Evolutionary conservation across 331 rosid genomes (phyloP).

Genomic region (Ulmus americana): DNA sequence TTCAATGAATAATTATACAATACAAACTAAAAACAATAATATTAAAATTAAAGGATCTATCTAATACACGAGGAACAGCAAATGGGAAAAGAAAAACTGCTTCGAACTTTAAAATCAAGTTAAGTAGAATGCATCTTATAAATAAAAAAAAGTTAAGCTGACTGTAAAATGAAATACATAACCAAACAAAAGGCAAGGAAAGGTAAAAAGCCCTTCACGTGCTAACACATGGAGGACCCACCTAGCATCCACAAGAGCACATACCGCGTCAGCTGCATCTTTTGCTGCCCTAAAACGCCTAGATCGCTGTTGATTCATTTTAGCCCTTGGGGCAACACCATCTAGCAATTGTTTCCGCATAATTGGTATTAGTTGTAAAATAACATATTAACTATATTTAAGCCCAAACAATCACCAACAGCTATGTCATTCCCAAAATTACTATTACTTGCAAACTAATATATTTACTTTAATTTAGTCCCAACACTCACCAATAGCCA

Average conservation of each 20-base stretch:
- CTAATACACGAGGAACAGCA: background rate
- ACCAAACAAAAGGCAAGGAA: background rate
- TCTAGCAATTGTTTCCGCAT: slow-evolving; percentile 39
- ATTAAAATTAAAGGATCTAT: background rate
- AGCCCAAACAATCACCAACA: slow-evolving; percentile 60
- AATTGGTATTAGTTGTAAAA: slow-evolving; percentile 13
- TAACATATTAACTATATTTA: background rate
- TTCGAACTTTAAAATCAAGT: background rate
- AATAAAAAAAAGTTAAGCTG: background rate
- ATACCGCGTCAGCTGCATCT: slow-evolving; percentile 87
- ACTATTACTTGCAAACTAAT: background rate
- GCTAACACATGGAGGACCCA: slow-evolving; percentile 24
- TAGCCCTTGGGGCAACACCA: slow-evolving; percentile 99
- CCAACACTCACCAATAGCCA: slow-evolving; percentile 88
- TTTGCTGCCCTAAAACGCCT: slow-evolving; percentile 93
- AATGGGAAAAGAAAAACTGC: background rate
- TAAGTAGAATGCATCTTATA: background rate
- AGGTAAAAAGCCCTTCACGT: slow-evolving; percentile 16
- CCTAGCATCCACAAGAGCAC: slow-evolving; percentile 35
- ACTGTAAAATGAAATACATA: background rate
- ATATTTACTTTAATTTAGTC: background rate
- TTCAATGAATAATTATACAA: too few relatives aligned
- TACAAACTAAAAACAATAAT: too few relatives aligned
- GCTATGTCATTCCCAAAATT: slow-evolving; percentile 42
- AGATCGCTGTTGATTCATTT: slow-evolving; percentile 95